Evolutionary conservation across 1,284 basidiomycete species (phyloP).

Genomic region (Ganoderma sinense): DNA sequence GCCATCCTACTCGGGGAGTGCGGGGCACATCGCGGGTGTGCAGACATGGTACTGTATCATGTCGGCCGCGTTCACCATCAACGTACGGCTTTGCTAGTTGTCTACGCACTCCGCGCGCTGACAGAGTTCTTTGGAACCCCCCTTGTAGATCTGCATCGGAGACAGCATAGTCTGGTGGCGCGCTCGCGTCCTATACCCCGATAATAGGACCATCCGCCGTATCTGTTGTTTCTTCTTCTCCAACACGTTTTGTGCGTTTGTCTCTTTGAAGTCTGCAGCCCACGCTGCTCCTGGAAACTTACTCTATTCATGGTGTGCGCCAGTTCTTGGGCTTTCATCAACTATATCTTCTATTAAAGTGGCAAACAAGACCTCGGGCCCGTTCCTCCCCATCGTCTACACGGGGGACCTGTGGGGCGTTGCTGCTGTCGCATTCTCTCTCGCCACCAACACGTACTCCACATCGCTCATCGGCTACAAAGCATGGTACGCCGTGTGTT

Average conservation of each 20-base stretch:
- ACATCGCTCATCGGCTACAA: slow-evolving; percentile 15
- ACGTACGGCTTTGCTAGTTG: background rate
- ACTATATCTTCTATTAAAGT: background rate
- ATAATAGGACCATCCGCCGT: background rate
- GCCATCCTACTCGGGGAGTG: background rate
- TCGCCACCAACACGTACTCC: slow-evolving; percentile 11
- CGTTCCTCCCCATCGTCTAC: slow-evolving; percentile 3
- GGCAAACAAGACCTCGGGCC: background rate
- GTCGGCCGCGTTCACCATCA: slow-evolving; percentile 6
- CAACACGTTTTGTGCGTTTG: slow-evolving; percentile 4
- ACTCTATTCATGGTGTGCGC: background rate
- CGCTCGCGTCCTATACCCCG: slow-evolving; percentile 5
- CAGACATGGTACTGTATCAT: slow-evolving; percentile 1
- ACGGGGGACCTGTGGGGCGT: slow-evolving; percentile 5
- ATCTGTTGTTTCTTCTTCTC: slow-evolving; percentile 2
- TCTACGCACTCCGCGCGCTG: background rate
- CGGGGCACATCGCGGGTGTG: background rate
- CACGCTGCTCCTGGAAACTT: background rate
- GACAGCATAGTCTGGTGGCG: slow-evolving; percentile 19
- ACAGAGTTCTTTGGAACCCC: background rate
- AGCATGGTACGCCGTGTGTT: slow-evolving; percentile 6
- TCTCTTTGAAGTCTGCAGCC: background rate
- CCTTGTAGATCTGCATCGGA: slow-evolving; percentile 7
- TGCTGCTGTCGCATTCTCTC: slow-evolving; percentile 7
- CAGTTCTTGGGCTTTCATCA: slow-evolving; percentile 8